Evolutionary conservation across 306 rosid genomes (phyloP), one percentile per base, ranked within the genome.

Genomic region (Senna siamea): DNA sequence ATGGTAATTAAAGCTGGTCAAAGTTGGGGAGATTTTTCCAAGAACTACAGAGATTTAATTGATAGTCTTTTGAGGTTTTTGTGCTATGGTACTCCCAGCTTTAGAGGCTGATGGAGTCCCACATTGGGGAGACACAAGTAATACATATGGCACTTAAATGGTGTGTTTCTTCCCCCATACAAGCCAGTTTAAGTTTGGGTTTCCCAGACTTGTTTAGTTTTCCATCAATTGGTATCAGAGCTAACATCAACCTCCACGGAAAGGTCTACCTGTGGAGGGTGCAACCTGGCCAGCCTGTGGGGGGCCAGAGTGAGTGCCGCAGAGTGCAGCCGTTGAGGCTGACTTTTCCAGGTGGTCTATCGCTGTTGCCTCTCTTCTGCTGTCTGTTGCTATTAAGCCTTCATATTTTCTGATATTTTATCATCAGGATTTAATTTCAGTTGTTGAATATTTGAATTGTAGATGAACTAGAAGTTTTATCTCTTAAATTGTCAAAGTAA

Each of bases 391-490:
- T 18, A 17, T 62, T 43, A 10, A 18, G 17, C 12, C 9, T 59
- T 7, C 1, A 34, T 59, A 7, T 32, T 2, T 32, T 32, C 12
- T 35, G 13, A 4, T n/a, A 62, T 38, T 38, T 37, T 18, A 62
- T 19, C 6, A 22, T 10, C 2, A 26, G 23, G 41, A 12, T 28
- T 66, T 66, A 28, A n/a, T 68, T 68, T 53, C 23, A 18, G 12
- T 17, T 6, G 20, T 66, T 69, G 32, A 32, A 60, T 68, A 69
- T 22, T 34, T 55, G 69, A 44, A 63, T 37, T 40, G 37, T 62
- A 41, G n/a, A 67, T 53, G 20, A 0, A 22, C 53, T 5, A 19
- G 37, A 3, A 61, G 67, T 74, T 64, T 35, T 69, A 22, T 3
- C 44, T 46, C 70, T 0, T 66, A 41, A 43, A 15, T 13, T 66